phyloP scores from a whole-genome alignment of 2,329 filamentous ascomycete genomes.

The Aspergillus felis region DNA sequence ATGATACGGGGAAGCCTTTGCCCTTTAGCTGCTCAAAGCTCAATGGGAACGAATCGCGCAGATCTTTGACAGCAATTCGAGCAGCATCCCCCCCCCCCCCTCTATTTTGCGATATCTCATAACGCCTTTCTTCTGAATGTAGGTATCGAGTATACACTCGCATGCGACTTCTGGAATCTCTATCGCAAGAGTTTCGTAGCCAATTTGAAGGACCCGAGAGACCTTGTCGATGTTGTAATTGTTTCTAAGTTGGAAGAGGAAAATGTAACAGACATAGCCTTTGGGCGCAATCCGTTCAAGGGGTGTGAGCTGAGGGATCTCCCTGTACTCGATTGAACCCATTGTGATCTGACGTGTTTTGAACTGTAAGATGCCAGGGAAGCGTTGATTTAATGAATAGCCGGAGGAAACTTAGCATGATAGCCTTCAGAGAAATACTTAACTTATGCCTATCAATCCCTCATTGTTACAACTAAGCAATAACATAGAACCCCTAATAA shows the following conservation, averaged over 20 bases:
- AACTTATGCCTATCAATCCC: background rate
- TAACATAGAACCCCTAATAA: too few species aligned
- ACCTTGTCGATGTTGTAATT: slow-evolving; percentile 27
- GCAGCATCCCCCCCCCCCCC: slow-evolving; percentile 16
- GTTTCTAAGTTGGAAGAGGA: slow-evolving; percentile 31
- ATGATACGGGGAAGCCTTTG: slow-evolving; percentile 43
- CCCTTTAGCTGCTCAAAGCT: slow-evolving; percentile 36
- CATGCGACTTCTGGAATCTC: slow-evolving; percentile 29
- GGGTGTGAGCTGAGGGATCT: slow-evolving; percentile 21
- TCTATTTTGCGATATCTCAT: slow-evolving; percentile 22
- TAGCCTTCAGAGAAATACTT: background rate
- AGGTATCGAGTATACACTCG: slow-evolving; percentile 30
- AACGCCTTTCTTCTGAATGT: slow-evolving; percentile 29
- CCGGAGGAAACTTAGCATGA: too few species aligned
- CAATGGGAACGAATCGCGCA: slow-evolving; percentile 32
- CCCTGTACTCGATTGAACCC: slow-evolving; percentile 2
- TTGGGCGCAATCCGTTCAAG: slow-evolving; percentile 35
- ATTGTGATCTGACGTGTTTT: background rate
- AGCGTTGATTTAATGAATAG: background rate
- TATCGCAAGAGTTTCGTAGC: slow-evolving; percentile 26
- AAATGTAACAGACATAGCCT: slow-evolving; percentile 33
- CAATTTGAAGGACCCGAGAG: slow-evolving; percentile 22
- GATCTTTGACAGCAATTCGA: slow-evolving; percentile 42
- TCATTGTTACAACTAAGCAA: too few species aligned
- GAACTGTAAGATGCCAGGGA: background rate